Evolutionary conservation across 2,329 filamentous ascomycete genomes (phyloP), one percentile per base, ranked within the genome.

Genomic region (Onygenales sp.): DNA sequence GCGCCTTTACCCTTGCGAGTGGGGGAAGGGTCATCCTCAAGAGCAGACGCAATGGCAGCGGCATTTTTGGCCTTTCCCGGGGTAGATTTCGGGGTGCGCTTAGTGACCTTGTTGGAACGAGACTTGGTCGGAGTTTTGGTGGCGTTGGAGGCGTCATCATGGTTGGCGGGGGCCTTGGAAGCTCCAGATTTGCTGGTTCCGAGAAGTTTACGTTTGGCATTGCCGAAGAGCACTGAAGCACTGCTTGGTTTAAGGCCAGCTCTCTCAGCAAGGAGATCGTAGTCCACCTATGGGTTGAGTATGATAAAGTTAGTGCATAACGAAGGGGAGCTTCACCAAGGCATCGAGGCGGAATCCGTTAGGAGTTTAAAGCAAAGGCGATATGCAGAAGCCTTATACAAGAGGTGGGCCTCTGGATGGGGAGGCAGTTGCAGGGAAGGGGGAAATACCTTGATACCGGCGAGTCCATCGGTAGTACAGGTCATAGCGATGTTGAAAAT

Each of bases 161-260:
- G 49, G 11, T 48, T 52, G 21, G 43, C 55, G 5, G 48, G 49
- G 6, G 10, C 32, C 27, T 39, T 27, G 31, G 39, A 33, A 41
- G 36, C 54, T 2, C 7, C 45, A 32, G 14, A 21, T 39, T 55
- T 42, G n/a, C 50, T 14, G 6, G 51, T 33, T 0, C 58, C 57
- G 5, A 60, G 13, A 43, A 75, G 53, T 58, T 72, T 74, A 54
- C 67, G 69, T 53, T 66, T 72, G 9, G 69, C 63, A 9, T 61
- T 63, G 38, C 60, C 58, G 56, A 68, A 75, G 13, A 64, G 56
- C n/a, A 66, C 63, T 11, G 57, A 61, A 3, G 72, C 72, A 1
- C 69, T 67, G 7, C 54, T 53, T 2, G 56, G 57, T 54, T 70
- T 71, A 55, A 71, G 68, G 17, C 66, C 66, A 10, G 63, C 64